Conservation (phyloP, 768 basidiomycete genomes). For the Pleurotus tuber-regium region DNA sequence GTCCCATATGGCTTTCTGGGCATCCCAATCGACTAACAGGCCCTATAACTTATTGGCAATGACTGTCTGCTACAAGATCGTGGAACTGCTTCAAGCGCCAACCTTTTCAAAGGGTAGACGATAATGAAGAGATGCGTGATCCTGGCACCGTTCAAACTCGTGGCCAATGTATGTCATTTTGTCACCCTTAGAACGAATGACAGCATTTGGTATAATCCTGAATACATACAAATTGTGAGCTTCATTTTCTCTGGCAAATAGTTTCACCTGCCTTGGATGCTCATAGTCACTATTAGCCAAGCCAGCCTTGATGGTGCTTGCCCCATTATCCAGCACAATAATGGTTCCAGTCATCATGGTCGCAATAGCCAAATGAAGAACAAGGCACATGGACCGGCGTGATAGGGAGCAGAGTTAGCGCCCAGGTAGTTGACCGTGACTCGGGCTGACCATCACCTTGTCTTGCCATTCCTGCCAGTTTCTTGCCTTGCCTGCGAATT, state of each 20-base stretch:
- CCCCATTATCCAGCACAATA: slow-evolving; percentile 87
- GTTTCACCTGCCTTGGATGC: slow-evolving; percentile 27
- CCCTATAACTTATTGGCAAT: slow-evolving; percentile 51
- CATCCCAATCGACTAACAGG: slow-evolving; percentile 92
- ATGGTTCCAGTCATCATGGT: slow-evolving; percentile 25
- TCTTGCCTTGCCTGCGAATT: not conserved
- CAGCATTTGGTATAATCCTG: slow-evolving; percentile 78
- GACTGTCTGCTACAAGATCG: slow-evolving; percentile 6
- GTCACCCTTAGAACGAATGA: slow-evolving; percentile 83
- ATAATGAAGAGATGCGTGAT: slow-evolving; percentile 80
- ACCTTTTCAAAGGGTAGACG: slow-evolving; percentile 90
- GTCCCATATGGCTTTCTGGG: slow-evolving; percentile 94
- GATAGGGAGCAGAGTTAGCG: not conserved
- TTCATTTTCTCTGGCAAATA: slow-evolving; percentile 1
- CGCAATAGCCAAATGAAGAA: slow-evolving; percentile 5
- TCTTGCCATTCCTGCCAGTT: too few species aligned
- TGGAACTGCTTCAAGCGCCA: slow-evolving; percentile 19
- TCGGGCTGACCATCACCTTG: not conserved
- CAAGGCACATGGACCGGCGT: slow-evolving; percentile 1
- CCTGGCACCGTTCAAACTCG: slow-evolving; percentile 72
- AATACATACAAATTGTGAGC: slow-evolving; percentile 7
- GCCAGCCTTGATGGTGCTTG: slow-evolving; percentile 76
- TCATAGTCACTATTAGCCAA: slow-evolving; percentile 32
- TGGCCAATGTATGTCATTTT: slow-evolving; percentile 83
- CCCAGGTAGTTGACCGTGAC: too few species aligned